These are phyloP conservation scores for Aspergillus avenaceus DNA, from an alignment of 495 filamentous ascomycete species.

Conservation along the genomic window DNA sequence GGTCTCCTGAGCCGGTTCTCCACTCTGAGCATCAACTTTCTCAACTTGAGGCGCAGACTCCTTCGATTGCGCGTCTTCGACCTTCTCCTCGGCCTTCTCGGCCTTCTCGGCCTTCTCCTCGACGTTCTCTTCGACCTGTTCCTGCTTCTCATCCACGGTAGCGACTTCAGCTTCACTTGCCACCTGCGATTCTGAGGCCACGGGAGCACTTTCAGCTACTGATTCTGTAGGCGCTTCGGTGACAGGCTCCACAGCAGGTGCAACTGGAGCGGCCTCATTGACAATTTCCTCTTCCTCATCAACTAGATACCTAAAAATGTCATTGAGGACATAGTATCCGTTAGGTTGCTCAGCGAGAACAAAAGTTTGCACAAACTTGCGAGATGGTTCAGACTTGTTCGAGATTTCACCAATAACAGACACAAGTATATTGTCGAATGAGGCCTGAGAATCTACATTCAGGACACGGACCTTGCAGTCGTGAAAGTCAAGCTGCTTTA, in stretches of 20 bases:
- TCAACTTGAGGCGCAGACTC: conserved; percentile 39
- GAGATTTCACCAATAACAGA: conserved; percentile 98
- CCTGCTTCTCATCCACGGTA: conserved; percentile 58
- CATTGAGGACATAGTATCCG: conserved; percentile 96
- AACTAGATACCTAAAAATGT: conserved; percentile 89
- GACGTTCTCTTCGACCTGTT: conserved; percentile 35
- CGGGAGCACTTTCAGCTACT: conserved; percentile 14
- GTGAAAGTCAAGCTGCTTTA: conserved; percentile 88
- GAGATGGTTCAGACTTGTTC: conserved; percentile 82
- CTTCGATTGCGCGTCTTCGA: conserved; percentile 23
- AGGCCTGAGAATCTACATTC: conserved; percentile 95
- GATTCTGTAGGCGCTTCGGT: conserved; percentile 16
- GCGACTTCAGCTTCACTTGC: conserved; percentile 33
- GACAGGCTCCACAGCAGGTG: conserved; percentile 20
- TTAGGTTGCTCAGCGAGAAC: conserved; percentile 94
- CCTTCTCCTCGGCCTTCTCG: conserved; percentile 38
- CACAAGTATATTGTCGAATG: conserved; percentile 87
- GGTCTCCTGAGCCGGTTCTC: conserved; percentile 21
- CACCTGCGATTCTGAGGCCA: conserved; percentile 28
- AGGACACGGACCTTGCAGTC: conserved; percentile 98
- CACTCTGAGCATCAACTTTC: conserved; percentile 32
- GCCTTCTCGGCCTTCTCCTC: conserved; percentile 52
- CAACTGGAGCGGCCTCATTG: conserved; percentile 46
- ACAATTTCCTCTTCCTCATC: conserved; percentile 66
- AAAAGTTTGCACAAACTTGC: conserved; percentile 98